Conservation (phyloP, 1,284 basidiomycete genomes). For the Cryptococcus sp. region DNA sequence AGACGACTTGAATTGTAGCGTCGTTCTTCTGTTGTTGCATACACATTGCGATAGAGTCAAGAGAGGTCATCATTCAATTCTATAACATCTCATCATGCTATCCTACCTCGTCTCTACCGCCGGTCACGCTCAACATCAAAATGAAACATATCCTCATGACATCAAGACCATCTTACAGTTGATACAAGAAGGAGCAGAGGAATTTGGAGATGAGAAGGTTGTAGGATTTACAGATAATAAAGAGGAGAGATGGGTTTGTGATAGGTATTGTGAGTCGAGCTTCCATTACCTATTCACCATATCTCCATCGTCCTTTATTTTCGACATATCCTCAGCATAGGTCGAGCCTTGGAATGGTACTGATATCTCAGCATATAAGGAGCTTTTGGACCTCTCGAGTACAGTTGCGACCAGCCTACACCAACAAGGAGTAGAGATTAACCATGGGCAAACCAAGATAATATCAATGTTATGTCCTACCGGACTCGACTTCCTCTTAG, state of each 20-base stretch:
- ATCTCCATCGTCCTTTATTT: too few species aligned
- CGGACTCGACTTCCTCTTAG: constrained; percentile 44
- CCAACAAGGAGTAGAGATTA: constrained; percentile 4
- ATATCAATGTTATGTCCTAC: constrained; percentile 46
- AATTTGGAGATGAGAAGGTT: constrained; percentile 35
- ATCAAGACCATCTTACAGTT: constrained; percentile 40
- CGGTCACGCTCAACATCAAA: constrained; percentile 33
- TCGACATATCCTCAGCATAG: neutral
- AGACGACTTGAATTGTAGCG: too few species aligned
- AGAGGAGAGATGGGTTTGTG: constrained; percentile 13
- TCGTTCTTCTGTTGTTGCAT: too few species aligned
- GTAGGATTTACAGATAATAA: constrained; percentile 38
- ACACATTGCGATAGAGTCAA: too few species aligned
- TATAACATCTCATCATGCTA: constrained; percentile 14
- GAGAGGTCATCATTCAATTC: too few species aligned
- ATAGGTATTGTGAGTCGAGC: constrained; percentile 30
- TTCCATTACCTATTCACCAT: neutral
- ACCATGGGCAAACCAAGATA: constrained; percentile 8
- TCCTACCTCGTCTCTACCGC: constrained; percentile 43
- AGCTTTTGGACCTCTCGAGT: constrained; percentile 12
- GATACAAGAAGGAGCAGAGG: constrained; percentile 37
- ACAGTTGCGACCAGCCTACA: constrained; percentile 1
- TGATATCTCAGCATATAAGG: constrained; percentile 7
- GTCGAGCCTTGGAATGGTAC: neutral
- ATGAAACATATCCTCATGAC: constrained; percentile 33